These are phyloP conservation scores for Entonaema liquescens DNA, from an alignment of 495 filamentous ascomycete species.

Conservation along the genomic window DNA sequence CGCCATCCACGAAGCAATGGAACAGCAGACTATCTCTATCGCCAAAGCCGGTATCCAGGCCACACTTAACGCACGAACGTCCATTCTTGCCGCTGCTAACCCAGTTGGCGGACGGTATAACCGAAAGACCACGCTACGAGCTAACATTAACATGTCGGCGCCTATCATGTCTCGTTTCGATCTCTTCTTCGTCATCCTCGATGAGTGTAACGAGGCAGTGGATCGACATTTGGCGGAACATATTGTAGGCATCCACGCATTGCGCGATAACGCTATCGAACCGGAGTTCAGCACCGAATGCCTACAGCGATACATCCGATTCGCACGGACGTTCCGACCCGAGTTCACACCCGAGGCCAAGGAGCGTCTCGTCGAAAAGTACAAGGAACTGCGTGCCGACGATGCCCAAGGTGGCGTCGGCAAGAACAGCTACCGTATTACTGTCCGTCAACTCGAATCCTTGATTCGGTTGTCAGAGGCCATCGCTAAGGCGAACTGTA, in stretches of 20 bases:
- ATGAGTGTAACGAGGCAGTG: conserved; percentile 92
- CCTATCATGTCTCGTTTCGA: conserved; percentile 99
- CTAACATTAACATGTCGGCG: conserved; percentile 97
- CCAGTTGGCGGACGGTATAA: conserved; percentile 97
- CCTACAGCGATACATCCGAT: conserved; percentile 95
- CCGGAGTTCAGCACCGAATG: conserved; percentile 97
- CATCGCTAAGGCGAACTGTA: conserved; percentile 96
- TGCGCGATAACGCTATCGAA: conserved; percentile 86
- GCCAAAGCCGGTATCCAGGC: conserved; percentile 99
- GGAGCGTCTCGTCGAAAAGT: conserved; percentile 83
- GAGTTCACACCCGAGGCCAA: conserved; percentile 92
- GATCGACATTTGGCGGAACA: conserved; percentile 92
- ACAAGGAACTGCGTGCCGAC: conserved; percentile 94
- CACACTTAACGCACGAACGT: conserved; percentile 93
- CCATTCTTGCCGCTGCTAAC: conserved; percentile 95
- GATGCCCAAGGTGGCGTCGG: conserved; percentile 95
- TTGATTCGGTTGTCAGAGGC: conserved; percentile 94
- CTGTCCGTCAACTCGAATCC: conserved; percentile 93
- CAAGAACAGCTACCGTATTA: conserved; percentile 94
- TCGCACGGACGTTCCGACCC: conserved; percentile 92
- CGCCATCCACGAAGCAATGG: conserved; percentile 99
- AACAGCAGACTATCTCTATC: conserved; percentile 99
- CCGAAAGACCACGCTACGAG: conserved; percentile 88
- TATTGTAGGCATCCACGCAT: conserved; percentile 93
- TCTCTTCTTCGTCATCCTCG: conserved; percentile 97